Percentiles rank a stretch among this genome's conserved stretches.
Conservation (phyloP, 2,329 filamentous ascomycete genomes). For the Pseudocercospora ulei region DNA sequence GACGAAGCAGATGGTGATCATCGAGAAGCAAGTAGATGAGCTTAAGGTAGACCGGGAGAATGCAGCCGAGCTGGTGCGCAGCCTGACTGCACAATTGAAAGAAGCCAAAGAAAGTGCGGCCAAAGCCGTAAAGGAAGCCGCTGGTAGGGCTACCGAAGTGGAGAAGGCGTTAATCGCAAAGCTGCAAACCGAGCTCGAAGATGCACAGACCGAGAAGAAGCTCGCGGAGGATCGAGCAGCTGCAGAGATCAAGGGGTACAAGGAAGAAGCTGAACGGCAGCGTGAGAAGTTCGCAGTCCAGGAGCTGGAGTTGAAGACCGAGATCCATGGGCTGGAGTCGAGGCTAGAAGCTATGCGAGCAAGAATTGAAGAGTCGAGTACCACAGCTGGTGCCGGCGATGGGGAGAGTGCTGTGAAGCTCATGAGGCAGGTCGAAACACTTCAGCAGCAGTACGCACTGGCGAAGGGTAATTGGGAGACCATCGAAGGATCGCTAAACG, state of each 20-base stretch:
- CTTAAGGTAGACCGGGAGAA: slow-evolving; percentile 31
- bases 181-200: slow-evolving; percentile 56
- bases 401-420: slow-evolving; percentile 58
- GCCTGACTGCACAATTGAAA: slow-evolving; percentile 60
- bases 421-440: slow-evolving; percentile 82
- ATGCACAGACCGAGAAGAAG: slow-evolving; percentile 63
- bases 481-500: slow-evolving; percentile 76
- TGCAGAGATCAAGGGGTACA: slow-evolving; percentile 59
- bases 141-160: slow-evolving; percentile 57
- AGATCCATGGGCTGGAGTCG: slow-evolving; percentile 67
- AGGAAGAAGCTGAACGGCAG: slow-evolving; percentile 62
- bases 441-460: slow-evolving; percentile 89
- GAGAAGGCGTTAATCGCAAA: slow-evolving; percentile 51
- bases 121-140: slow-evolving; percentile 55
- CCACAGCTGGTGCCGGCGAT: slow-evolving; percentile 47
- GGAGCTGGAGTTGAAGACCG: slow-evolving; percentile 71
- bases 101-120: slow-evolving; percentile 58
- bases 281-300: slow-evolving; percentile 57
- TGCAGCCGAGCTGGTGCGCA: slow-evolving; percentile 53
- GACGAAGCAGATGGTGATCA: slow-evolving; percentile 50
- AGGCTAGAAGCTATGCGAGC: slow-evolving; percentile 81
- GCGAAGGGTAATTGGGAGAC: slow-evolving; percentile 97
- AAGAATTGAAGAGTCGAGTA: slow-evolving; percentile 74
- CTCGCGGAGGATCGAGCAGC: slow-evolving; percentile 60
- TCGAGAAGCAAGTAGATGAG: slow-evolving; percentile 41